Evolutionary conservation across 2,329 filamentous ascomycete genomes (phyloP), one percentile per base, ranked within the genome.

Genomic region (Alternaria incomplexa): DNA sequence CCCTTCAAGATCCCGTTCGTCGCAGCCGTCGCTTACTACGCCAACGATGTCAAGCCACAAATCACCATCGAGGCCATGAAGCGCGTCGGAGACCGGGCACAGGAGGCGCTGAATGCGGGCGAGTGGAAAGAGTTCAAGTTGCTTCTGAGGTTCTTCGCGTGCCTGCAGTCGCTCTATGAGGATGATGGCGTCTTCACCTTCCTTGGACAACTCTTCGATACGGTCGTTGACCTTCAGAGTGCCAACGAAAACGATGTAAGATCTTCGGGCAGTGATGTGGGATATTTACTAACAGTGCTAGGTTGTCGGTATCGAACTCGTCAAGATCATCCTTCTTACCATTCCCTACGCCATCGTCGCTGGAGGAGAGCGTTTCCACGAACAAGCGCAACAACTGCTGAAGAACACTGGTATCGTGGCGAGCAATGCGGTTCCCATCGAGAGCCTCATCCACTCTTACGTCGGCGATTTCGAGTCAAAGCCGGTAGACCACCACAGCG

Each of bases 1-100:
- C 96, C 96, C 1, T 90, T 99, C 80, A 98, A 98, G 85, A 96
- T 93, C n/a, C 95, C 96, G 0, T 98, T 97, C 77, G 87, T 97
- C 40, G 93, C 94, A 10, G 93, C 92, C 20, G 90, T 95, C 13
- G 87, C 96, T 46, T 86, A 97, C 61, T 87, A 93, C 60, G 87
- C 90, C 68, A 97, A 98, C 82, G 87, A 88, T 25, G 82, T 91
- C 72, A 93, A 93, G 76, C 85, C 91, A 5, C 91, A 96, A 69
- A 85, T 97, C 36, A 88, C 91, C 30, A 85, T 86, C 40, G 88
- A 93, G 67, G 84, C 97, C 20, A 84, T 98, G 69, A 85, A 82
- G 55, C 88, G 87, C 69, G 83, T 90, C 46, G 86, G 86, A 2
- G 82, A 84, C 36, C 84, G 85, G 54, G 83, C 90, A 30, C 91